A percentile compares a stretch with the other conserved stretches of the same genome.
Evolutionary conservation across 352 stramenopile genomes (phyloP).

Genomic region (Phytophthora aleatoria): DNA sequence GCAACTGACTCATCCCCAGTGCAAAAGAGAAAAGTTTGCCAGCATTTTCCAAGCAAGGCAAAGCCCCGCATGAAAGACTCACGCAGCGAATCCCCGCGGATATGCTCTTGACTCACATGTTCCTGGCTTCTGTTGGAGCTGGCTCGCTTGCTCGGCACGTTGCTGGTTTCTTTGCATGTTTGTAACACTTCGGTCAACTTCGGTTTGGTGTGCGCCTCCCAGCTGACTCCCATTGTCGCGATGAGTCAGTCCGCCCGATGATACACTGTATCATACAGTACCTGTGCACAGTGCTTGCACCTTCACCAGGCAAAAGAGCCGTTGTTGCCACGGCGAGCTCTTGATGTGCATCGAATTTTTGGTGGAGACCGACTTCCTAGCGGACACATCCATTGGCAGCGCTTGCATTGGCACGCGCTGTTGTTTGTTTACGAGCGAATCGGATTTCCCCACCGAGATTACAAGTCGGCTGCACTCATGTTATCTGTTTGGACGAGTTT

Average conservation of each 20-base stretch:
- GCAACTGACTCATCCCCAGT: slow-evolving; percentile 10
- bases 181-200: slow-evolving; percentile 30
- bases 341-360: slow-evolving; percentile 36
- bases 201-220: slow-evolving; percentile 19
- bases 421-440: slow-evolving; percentile 14
- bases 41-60: slow-evolving; percentile 4
- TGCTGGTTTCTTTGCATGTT: slow-evolving; percentile 3
- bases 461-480: background rate
- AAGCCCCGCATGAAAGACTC: slow-evolving; percentile 1
- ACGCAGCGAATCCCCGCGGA: slow-evolving; percentile 12
- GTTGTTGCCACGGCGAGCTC: slow-evolving; percentile 2
- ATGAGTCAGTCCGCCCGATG: slow-evolving; percentile 23
- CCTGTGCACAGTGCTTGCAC: background rate
- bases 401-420: background rate
- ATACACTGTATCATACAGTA: background rate
- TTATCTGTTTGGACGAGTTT: background rate
- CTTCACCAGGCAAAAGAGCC: slow-evolving; percentile 13
- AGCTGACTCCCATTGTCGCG: slow-evolving; percentile 8
- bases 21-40: slow-evolving; percentile 2
- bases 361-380: slow-evolving; percentile 3
- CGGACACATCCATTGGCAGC: background rate
- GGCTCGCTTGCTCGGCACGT: slow-evolving; percentile 6
- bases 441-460: slow-evolving; percentile 20
- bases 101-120: slow-evolving; percentile 20
- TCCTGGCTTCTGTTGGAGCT: slow-evolving; percentile 1